A percentile compares a stretch with the other conserved stretches of the same genome.
phyloP scores from a whole-genome alignment of 129 eudicot species.

The Arctium lappa region DNA sequence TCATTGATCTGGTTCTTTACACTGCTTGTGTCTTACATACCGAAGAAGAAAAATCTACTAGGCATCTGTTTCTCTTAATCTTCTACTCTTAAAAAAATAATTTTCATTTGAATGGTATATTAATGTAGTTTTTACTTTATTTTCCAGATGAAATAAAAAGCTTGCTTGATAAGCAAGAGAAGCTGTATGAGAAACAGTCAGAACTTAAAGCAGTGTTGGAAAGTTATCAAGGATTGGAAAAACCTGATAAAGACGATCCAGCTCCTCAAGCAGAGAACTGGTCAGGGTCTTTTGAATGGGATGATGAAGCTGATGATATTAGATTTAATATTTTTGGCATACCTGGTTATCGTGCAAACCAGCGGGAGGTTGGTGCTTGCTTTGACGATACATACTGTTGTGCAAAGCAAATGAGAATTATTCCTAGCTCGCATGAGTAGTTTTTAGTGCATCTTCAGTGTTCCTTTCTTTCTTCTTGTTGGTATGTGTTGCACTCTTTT shows the following conservation, averaged over 20 bases:
- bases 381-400: neutral
- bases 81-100: neutral
- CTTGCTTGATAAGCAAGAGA: conserved; percentile 84
- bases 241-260: conserved; percentile 36
- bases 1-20: too few relatives aligned
- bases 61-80: neutral
- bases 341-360: conserved; percentile 87
- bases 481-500: neutral
- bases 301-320: conserved; percentile 69
- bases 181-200: conserved; percentile 68
- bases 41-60: neutral
- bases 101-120: neutral
- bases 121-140: neutral
- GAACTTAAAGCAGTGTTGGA: conserved; percentile 77
- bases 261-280: conserved; percentile 58
- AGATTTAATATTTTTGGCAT: conserved; percentile 85
- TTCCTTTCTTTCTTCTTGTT: neutral
- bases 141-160: conserved; percentile 69
- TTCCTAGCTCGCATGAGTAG: neutral
- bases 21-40: neutral
- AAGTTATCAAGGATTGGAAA: conserved; percentile 47
- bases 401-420: neutral
- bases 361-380: conserved; percentile 64
- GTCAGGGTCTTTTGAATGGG: conserved; percentile 91
- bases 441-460: neutral